Conservation (phyloP, 306 rosid species). For the Lathyrus tuberosus region DNA sequence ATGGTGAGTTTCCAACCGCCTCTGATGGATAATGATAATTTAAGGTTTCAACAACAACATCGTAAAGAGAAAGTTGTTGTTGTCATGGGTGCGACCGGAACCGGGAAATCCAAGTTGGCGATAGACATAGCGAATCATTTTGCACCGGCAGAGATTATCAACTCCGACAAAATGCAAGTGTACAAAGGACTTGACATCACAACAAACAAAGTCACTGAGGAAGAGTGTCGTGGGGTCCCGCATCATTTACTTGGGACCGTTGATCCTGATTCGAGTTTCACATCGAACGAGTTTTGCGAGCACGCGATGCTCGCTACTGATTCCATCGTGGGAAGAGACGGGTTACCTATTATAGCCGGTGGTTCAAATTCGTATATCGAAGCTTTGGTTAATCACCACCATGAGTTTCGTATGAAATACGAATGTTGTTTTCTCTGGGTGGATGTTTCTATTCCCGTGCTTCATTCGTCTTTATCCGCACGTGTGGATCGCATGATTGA, state of each 20-base stretch:
- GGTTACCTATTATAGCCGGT: constrained; percentile 53
- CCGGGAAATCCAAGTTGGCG: constrained; percentile 74
- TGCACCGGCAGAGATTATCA: constrained; percentile 59
- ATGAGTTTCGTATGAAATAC: constrained; percentile 31
- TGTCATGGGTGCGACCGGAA: constrained; percentile 80
- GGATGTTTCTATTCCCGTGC: constrained; percentile 37
- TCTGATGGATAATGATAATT: constrained; percentile 38
- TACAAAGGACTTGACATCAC: constrained; percentile 64
- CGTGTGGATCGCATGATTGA: constrained; percentile 54
- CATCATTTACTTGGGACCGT: constrained; percentile 61
- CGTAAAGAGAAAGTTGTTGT: constrained; percentile 61
- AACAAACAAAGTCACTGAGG: constrained; percentile 66
- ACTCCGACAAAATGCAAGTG: constrained; percentile 83
- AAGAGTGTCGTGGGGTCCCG: constrained; percentile 67
- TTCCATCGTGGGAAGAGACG: constrained; percentile 33
- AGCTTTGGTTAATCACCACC: constrained; percentile 42
- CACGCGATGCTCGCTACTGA: constrained; percentile 40
- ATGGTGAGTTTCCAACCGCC: constrained; percentile 45
- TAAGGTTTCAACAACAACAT: constrained; percentile 50
- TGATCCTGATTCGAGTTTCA: constrained; percentile 28
- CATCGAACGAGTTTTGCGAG: constrained; percentile 33
- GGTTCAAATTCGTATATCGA: constrained; percentile 56
- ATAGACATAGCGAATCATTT: constrained; percentile 63
- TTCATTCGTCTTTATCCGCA: constrained; percentile 40
- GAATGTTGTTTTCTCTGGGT: constrained; percentile 54